Evolutionary conservation across 495 filamentous ascomycete genomes (phyloP).

Genomic region (Cercophora samala): DNA sequence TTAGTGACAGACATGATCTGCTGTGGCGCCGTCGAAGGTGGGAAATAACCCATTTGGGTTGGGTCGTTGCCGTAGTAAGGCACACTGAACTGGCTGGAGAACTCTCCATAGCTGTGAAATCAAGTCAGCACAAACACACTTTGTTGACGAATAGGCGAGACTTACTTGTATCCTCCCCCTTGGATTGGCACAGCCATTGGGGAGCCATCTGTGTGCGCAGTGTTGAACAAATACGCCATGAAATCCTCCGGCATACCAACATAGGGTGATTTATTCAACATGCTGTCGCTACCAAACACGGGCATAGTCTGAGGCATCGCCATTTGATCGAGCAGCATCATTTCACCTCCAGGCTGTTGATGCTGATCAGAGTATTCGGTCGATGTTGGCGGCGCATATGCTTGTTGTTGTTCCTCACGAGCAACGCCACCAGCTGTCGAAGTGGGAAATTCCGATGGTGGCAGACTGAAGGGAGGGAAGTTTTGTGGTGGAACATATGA

Average conservation of each 20-base stretch:
- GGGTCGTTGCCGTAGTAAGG: conserved; percentile 52
- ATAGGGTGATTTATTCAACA: conserved; percentile 79
- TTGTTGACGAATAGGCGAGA: not conserved
- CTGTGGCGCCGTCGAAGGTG: conserved; percentile 54
- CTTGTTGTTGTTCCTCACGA: conserved; percentile 28
- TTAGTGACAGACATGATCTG: conserved; percentile 88
- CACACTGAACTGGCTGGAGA: conserved; percentile 46
- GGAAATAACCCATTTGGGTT: conserved; percentile 51
- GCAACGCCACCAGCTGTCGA: conserved; percentile 29
- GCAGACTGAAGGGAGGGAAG: conserved; percentile 54
- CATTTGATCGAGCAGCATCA: conserved; percentile 64
- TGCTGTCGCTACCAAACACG: conserved; percentile 74
- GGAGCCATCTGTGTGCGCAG: conserved; percentile 42
- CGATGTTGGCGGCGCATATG: conserved; percentile 39
- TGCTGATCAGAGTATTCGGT: conserved; percentile 46
- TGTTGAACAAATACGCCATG: conserved; percentile 85
- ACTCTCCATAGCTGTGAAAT: conserved; percentile 46
- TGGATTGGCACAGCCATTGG: conserved; percentile 48
- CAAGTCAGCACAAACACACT: conserved; percentile 24
- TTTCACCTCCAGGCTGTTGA: conserved; percentile 46
- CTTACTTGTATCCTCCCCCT: conserved; percentile 46
- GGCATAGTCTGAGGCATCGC: conserved; percentile 68
- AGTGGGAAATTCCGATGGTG: conserved; percentile 50
- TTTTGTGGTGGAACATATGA: conserved; percentile 51
- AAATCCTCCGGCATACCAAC: conserved; percentile 86